Evolutionary conservation across 805 yeast species (phyloP), one percentile per base, ranked within the genome.

Genomic region (Middelhovenomyces tepae): DNA sequence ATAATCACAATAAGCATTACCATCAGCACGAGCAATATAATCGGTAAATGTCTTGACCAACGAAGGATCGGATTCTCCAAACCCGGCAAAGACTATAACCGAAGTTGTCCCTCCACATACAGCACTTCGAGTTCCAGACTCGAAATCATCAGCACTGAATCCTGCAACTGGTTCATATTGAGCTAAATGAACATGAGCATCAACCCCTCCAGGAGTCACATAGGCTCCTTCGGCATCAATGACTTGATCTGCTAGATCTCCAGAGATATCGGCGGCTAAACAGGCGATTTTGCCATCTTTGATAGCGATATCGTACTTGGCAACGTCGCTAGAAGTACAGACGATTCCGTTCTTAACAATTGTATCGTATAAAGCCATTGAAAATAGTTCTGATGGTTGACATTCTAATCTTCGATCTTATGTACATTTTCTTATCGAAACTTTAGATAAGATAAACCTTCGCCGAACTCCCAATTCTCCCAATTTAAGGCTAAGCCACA

Each of bases 181-280:
- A 27, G 59, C 59, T 14, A 65, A 43, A 28, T 65, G 71, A 15
- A 65, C 69, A 42, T 64, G 70, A 1, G 64, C 52, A 40, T 65
- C 71, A 15, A 65, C 56, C 2, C 69, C 71, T 31, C 70, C 70
- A 1, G 71, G 71, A 2, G 68, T 65, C 19, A 65, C 53, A 35
- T 42, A 53, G 0, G 56, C 70, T 11, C 69, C 67, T 36, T 62
- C 54, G 4, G 68, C 67, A 46, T 65, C 69, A 16, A 32, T 32
- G 5, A 32, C 31, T n/a, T 27, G 31, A 4, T 15, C 36, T 13
- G 34, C 36, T 5, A 32, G 26, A 11, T 13, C 16, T 11, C 13
- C 36, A 24, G 37, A 37, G 27, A 41, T 42, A 17, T 34, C 37
- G 44, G 50, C 44, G 5, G 66, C 52, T 41, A 65, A 54, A 1